Percentiles rank a stretch among this genome's conserved stretches.
Conservation (phyloP, 495 filamentous ascomycete species). For the Talaromyces nanjingensis region DNA sequence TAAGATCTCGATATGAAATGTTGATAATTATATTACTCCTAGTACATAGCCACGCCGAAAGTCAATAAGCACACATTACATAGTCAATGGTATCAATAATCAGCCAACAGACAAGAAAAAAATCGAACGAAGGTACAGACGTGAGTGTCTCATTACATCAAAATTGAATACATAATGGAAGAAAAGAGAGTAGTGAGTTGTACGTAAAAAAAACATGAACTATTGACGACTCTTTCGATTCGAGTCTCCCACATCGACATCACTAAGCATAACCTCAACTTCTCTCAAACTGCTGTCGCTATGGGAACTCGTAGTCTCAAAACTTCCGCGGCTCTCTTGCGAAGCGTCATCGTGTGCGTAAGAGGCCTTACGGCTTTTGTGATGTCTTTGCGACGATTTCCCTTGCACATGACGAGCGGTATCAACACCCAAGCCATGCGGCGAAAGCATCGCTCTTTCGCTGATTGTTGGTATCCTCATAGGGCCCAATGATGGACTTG, state of each 20-base stretch:
- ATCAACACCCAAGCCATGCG: neutral
- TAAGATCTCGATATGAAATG: too few relatives aligned
- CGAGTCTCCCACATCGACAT: neutral
- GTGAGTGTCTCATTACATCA: neutral
- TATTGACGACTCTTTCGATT: neutral
- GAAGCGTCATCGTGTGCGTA: neutral
- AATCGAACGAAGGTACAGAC: neutral
- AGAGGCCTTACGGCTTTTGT: neutral
- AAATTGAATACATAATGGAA: neutral
- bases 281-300: conserved; percentile 1
- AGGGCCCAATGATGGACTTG: conserved; percentile 6
- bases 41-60: neutral
- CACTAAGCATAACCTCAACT: conserved; percentile 1
- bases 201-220: neutral
- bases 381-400: neutral
- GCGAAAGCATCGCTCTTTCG: conserved; percentile 4
- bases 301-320: conserved; percentile 5
- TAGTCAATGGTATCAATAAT: conserved; percentile 3
- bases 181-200: neutral
- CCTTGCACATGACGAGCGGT: neutral
- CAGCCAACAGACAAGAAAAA: neutral
- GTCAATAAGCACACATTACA: neutral
- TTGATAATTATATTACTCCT: neutral
- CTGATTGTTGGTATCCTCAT: conserved; percentile 5
- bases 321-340: conserved; percentile 3